phyloP scores from a whole-genome alignment of 225 moss, liverwort and hornwort genomes.

The Sphagnum contortum region DNA sequence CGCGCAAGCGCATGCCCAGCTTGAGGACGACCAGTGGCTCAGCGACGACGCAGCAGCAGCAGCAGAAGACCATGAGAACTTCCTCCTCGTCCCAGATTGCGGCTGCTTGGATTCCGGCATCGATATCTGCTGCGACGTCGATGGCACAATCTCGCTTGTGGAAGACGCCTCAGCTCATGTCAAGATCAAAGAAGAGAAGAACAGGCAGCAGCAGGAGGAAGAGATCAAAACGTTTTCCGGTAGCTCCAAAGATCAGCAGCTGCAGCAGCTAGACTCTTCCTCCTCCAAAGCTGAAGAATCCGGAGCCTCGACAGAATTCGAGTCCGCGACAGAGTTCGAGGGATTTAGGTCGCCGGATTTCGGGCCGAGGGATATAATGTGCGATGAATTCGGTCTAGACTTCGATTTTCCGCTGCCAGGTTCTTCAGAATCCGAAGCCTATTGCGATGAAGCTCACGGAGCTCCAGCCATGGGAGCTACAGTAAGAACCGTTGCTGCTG shows the following conservation, averaged over 20 bases:
- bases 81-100: slow-evolving; percentile 17
- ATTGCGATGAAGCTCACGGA: no score
- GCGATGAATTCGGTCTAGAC: no score
- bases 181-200: slow-evolving; percentile 13
- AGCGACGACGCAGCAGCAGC: slow-evolving; percentile 3
- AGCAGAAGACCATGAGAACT: neutral
- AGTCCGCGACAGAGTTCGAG: neutral
- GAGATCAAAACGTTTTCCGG: slow-evolving; percentile 8
- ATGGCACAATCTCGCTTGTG: neutral
- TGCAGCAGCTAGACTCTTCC: no score
- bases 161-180: slow-evolving; percentile 1
- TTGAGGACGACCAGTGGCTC: neutral
- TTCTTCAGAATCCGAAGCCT: no score
- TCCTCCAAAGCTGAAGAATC: slow-evolving; percentile 14
- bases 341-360: no score
- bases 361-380: slow-evolving; percentile 17
- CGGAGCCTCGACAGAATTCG: slow-evolving; percentile 19
- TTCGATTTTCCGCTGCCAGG: no score
- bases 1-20: slow-evolving; percentile 14
- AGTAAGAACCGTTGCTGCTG: no score
- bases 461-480: no score
- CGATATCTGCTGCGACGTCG: slow-evolving; percentile 23
- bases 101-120: slow-evolving; percentile 16
- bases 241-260: slow-evolving; percentile 25
- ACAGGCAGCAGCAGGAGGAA: slow-evolving; percentile 11